phyloP scores from a whole-genome alignment of 202 grass and related monocot species.

The Brachypodium distachyon region DNA sequence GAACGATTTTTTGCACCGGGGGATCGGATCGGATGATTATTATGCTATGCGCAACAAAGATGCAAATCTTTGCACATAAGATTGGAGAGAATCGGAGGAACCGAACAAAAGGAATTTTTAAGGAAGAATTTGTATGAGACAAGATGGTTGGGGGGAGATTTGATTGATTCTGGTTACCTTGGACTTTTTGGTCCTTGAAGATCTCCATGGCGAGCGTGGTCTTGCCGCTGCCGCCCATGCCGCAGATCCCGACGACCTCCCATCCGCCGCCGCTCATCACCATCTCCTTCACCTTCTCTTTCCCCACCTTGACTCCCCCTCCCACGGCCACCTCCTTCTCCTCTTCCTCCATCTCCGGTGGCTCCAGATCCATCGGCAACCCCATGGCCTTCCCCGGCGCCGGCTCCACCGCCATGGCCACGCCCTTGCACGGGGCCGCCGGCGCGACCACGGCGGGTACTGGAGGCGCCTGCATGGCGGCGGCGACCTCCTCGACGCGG shows the following conservation, averaged over 20 bases:
- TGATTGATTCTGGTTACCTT: constrained; percentile 48
- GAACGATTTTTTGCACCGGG: not conserved
- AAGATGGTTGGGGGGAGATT: constrained; percentile 4
- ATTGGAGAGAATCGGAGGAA: too few species aligned
- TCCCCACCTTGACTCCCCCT: constrained; percentile 48
- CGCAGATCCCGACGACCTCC: constrained; percentile 79
- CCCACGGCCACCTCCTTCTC: constrained; percentile 20
- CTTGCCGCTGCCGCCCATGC: constrained; percentile 97
- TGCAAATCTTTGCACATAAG: not conserved
- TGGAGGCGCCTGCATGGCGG: too few species aligned
- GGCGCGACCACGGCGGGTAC: not conserved
- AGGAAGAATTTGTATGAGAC: not conserved
- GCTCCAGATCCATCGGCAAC: constrained; percentile 31
- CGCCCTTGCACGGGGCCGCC: constrained; percentile 8
- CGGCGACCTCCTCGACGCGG: constrained; percentile 49
- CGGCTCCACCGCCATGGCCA: constrained; percentile 27
- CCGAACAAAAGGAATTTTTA: not conserved
- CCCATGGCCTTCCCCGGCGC: not conserved
- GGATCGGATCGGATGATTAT: not conserved
- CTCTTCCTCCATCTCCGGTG: not conserved
- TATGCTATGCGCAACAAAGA: too few species aligned
- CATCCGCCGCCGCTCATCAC: constrained; percentile 58
- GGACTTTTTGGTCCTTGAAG: constrained; percentile 66
- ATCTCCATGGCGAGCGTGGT: constrained; percentile 93
- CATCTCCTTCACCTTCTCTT: constrained; percentile 86